Conservation (phyloP, 1,139 yeast genomes). For the Suhomyces ambrosiae region DNA sequence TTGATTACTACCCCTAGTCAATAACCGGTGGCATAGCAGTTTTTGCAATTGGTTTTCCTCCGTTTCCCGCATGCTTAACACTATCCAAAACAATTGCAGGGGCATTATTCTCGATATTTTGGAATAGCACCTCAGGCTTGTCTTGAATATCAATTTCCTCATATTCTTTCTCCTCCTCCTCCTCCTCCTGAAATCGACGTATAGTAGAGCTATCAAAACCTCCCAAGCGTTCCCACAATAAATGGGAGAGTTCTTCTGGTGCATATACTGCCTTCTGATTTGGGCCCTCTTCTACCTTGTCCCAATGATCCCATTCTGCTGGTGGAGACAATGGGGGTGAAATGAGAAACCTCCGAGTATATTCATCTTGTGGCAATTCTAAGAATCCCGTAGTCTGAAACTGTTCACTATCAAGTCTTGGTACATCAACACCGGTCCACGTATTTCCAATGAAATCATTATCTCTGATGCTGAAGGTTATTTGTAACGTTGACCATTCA, state of each 20-base stretch:
- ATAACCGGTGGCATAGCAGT: conserved; percentile 25
- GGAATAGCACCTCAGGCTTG: conserved; percentile 42
- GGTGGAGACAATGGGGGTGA: conserved; percentile 54
- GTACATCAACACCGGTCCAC: conserved; percentile 1
- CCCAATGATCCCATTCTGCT: conserved; percentile 51
- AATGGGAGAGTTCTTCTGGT: conserved; percentile 45
- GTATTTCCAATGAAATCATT: conserved; percentile 23
- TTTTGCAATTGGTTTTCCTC: conserved; percentile 18
- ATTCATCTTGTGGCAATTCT: conserved; percentile 46
- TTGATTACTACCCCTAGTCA: neutral
- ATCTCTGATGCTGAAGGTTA: conserved; percentile 40
- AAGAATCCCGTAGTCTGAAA: conserved; percentile 29
- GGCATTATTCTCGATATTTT: conserved; percentile 37
- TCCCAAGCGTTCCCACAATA: conserved; percentile 50
- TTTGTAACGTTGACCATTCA: conserved; percentile 21
- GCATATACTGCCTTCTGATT: conserved; percentile 37
- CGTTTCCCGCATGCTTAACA: conserved; percentile 13
- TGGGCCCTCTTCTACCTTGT: conserved; percentile 47
- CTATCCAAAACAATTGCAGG: conserved; percentile 44
- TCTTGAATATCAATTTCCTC: conserved; percentile 20
- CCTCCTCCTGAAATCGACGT: conserved; percentile 29
- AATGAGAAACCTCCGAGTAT: conserved; percentile 43
- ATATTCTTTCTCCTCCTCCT: conserved; percentile 3
- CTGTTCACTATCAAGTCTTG: neutral
- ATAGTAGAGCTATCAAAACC: conserved; percentile 42